Base-by-base conservation (phyloP, 2,329 filamentous ascomycete genomes). In the Botrytis paeoniae region DNA sequence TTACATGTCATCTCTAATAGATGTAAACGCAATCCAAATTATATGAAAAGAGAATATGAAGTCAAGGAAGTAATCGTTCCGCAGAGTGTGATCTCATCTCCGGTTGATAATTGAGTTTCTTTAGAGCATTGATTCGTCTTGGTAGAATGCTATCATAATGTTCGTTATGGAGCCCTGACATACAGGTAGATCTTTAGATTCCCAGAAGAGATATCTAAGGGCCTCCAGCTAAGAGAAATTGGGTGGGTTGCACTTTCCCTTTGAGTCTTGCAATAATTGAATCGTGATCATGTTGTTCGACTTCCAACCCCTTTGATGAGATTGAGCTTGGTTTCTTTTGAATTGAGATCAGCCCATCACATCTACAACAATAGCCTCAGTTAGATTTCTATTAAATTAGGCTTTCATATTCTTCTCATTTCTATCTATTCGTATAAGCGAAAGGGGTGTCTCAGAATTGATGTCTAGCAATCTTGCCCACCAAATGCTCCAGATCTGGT, bases 1-100 rank as follows among this genome's bases (percentile, higher is more conserved):
- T 3, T n/a, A 0, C 14, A n/a, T n/a, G 32, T 39, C 35, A n/a
- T 62, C 0, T 14, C 0, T 0, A 18, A n/a, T 8, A 62, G 14
- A 41, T 7, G 25, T 4, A 41, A 18, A 10, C 3, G 5, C 3
- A 61, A 35, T 39, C 12, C 22, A 14, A 4, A 37, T 61, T 25
- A 16, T 37, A 37, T 61, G 22, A 16, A 41, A 41, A 25, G 22
- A n/a, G 7, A 18, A 62, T 6, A n/a, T 48, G 25, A 18, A 41
- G 9, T 39, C 8, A 4, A 62, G 3, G 4, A 22, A n/a, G 60
- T 25, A n/a, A 12, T 10, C 9, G 22, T 39, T n/a, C 14, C 25
- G 12, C 37, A n/a, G 8, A 62, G 35, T 32, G 14, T 32, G 51
- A 29, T 57, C 29, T 18, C 7, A 0, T n/a, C 25, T 41, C 41